Base-by-base conservation (phyloP, 768 basidiomycete genomes). In the Ramaria rubella region DNA sequence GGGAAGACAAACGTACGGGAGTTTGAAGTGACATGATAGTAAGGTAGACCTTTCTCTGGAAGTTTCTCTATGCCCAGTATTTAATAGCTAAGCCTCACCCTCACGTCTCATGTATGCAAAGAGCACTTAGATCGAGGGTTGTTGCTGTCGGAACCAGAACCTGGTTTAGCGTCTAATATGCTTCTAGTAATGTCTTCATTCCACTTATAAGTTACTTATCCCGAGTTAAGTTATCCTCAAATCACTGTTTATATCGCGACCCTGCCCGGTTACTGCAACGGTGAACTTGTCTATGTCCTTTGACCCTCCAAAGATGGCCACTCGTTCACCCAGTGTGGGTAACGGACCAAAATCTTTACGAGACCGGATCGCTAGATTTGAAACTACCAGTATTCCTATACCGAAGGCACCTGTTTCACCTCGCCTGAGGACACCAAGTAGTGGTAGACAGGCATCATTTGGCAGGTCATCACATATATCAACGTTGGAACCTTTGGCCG, bases 321-420 rank as follows among this genome's bases (percentile, higher is more conserved):
- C 49, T 51, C 49, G 49, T 36, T 23, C 29, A 33, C 33, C 49
- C 29, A 48, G 21, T 5, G 46, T 8, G 27, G n/a, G n/a, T n/a
- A n/a, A n/a, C n/a, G 26, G 26, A 3, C 15, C 49, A 11, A 33
- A 36, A 15, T 51, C 49, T 51, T 31, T 51, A n/a, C 49, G 49
- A 15, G 49, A 51, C 33, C 31, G 49, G 49, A 51, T 51, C 21
- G 49, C 49, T 17, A 51, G 33, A 51, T 51, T 51, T 30, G 49
- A 51, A 36, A 31, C 31, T 7, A 51, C 14, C 4, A 14, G 24
- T 12, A 19, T 14, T 24, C 21, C 31, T 24, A 2, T 31, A 33
- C n/a, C 49, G 21, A 51, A 23, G 31, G 19, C 49, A 17, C 49
- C 49, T 17, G 19, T 36, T 33, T 51, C 49, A 21, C 33, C 49